Base-by-base conservation (phyloP, 805 yeast species). In the Yamadazyma ubonensis region DNA sequence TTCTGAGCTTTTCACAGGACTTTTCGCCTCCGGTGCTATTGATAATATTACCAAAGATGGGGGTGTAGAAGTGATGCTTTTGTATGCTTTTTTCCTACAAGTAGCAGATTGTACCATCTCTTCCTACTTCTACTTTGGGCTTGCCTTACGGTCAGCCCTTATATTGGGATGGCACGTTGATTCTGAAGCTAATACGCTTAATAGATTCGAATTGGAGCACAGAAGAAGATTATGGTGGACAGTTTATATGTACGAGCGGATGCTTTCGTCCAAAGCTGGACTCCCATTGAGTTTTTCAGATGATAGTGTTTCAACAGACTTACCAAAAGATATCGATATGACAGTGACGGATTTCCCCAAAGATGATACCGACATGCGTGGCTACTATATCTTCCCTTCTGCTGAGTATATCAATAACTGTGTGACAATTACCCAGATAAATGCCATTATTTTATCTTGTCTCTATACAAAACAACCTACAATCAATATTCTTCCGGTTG, bases 61-160 rank as follows among this genome's bases (percentile, higher is more conserved):
- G 27, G 89, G 90, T 43, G 75, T 85, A 16, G 95, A 85, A 56
- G 88, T 83, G 2, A 67, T 83, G 65, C 58, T 85, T 18, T 61
- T 85, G 12, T 84, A 84, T 61, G 91, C 91, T 0, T 85, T 85
- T 52, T 85, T 82, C 55, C 62, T 85, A 21, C 95, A 85, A 57
- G 91, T 85, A 19, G 91, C 91, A 0, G 95, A 85, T 55, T 83
- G 89, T 53, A 85, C 90, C 1, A 81, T 84, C 6, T 85, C 90
- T 0, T 83, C 90, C 3, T 85, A 85, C 51, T 83, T 85, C 53
- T 85, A 84, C 58, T 83, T 85, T 59, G 90, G 90, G 2, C 71
- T 81, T 43, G 91, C 91, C 0, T 58, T 85, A 26, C 67, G 90
- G 42, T 79, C 90, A 0, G 79, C 88, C 6, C 64, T 85, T 39